phyloP scores from a whole-genome alignment of 2,329 filamentous ascomycete genomes.

The Colletotrichum paranaense region DNA sequence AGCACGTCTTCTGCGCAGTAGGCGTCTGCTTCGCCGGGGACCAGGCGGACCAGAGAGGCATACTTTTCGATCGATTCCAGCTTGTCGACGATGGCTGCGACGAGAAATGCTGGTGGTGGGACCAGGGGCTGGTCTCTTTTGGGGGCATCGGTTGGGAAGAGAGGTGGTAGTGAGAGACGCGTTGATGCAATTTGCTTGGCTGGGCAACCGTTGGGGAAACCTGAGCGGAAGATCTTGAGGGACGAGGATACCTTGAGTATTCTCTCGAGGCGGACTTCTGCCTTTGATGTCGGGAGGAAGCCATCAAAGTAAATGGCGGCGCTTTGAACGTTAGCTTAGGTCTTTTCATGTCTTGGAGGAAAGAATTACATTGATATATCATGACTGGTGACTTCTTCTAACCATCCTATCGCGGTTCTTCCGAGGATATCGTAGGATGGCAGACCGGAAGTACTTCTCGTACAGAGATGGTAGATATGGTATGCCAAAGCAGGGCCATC shows the following conservation, averaged over 20 bases:
- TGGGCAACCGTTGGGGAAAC: slow-evolving; percentile 42
- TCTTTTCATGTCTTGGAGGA: background rate
- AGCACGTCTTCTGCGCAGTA: slow-evolving; percentile 78
- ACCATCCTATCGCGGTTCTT: slow-evolving; percentile 67
- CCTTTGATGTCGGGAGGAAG: slow-evolving; percentile 77
- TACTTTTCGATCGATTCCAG: slow-evolving; percentile 61
- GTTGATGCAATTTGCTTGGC: slow-evolving; percentile 37
- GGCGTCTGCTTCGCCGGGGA: slow-evolving; percentile 86
- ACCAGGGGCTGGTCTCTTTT: slow-evolving; percentile 52
- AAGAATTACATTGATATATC: slow-evolving; percentile 70
- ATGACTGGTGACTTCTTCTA: slow-evolving; percentile 67
- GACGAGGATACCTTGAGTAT: slow-evolving; percentile 67
- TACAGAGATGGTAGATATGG: slow-evolving; percentile 72
- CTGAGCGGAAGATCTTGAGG: slow-evolving; percentile 59
- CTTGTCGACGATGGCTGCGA: slow-evolving; percentile 80
- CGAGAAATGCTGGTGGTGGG: slow-evolving; percentile 74
- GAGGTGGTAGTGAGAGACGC: slow-evolving; percentile 12
- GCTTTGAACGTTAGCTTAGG: slow-evolving; percentile 49
- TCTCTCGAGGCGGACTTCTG: slow-evolving; percentile 68
- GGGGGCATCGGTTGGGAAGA: slow-evolving; percentile 41
- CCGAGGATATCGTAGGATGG: slow-evolving; percentile 75
- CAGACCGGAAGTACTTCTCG: slow-evolving; percentile 60
- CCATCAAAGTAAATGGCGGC: slow-evolving; percentile 88
- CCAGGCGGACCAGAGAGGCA: slow-evolving; percentile 61
- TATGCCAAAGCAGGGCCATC: slow-evolving; percentile 86